Evolutionary conservation across 2,329 filamentous ascomycete species (phyloP).

Genomic region (Trichoderma semiorbis): DNA sequence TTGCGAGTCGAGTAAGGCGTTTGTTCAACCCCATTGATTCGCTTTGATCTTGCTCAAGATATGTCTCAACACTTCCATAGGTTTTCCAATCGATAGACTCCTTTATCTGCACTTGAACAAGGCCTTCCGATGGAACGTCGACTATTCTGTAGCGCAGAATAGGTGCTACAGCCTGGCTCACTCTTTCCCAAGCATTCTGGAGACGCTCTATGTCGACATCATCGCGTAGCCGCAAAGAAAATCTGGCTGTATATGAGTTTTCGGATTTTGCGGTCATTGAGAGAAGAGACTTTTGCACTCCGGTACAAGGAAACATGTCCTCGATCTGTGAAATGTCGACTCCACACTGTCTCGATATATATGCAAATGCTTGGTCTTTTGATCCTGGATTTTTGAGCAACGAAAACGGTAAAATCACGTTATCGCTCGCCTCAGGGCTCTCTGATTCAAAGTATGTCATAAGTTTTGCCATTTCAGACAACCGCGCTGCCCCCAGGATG

Average conservation of each 20-base stretch:
- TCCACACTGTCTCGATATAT: not conserved
- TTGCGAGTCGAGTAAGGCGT: conserved; percentile 1
- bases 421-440: not conserved
- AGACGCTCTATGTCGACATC: conserved; percentile 3
- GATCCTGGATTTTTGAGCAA: not conserved
- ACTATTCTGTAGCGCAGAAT: conserved; percentile 13
- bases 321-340: not conserved
- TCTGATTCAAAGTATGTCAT: not conserved
- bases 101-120: conserved; percentile 9
- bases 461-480: conserved; percentile 2
- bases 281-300: conserved; percentile 6
- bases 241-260: not conserved
- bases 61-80: not conserved
- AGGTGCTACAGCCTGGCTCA: not conserved
- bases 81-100: not conserved
- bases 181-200: conserved; percentile 1
- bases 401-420: not conserved
- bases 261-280: conserved; percentile 1
- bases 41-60: not conserved
- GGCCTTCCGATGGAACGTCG: conserved; percentile 5
- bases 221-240: not conserved
- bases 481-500: not conserved
- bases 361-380: not conserved
- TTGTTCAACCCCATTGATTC: conserved; percentile 2
- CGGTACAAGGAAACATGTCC: conserved; percentile 9